phyloP scores from a whole-genome alignment of 495 filamentous ascomycete genomes.

The Staphylotrichum longicolle region DNA sequence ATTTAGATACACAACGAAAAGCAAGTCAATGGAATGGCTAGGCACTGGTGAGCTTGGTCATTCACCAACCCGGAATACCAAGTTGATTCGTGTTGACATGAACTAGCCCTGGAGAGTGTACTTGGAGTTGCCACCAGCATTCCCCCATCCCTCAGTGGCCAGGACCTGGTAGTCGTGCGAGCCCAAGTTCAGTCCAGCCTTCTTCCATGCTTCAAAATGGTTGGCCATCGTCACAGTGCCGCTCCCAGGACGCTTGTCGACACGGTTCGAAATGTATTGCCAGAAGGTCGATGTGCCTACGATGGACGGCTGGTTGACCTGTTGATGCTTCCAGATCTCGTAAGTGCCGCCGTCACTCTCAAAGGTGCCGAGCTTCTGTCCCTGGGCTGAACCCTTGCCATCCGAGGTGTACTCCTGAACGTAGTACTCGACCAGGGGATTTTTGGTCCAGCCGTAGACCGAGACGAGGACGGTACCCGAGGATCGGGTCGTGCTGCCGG shows the following conservation, averaged over 20 bases:
- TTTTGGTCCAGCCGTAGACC: conserved; percentile 58
- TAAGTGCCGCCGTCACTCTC: conserved; percentile 56
- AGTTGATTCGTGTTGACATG: too few species aligned
- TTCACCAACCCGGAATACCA: too few species aligned
- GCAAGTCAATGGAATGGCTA: too few species aligned
- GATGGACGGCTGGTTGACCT: conserved; percentile 56
- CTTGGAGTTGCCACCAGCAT: conserved; percentile 23
- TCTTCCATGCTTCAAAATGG: conserved; percentile 59
- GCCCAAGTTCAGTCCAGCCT: conserved; percentile 49
- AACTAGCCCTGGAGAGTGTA: conserved; percentile 22
- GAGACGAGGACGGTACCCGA: conserved; percentile 29
- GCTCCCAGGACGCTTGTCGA: conserved; percentile 37
- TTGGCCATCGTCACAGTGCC: conserved; percentile 48
- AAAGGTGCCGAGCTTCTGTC: conserved; percentile 47
- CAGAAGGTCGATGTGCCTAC: conserved; percentile 56
- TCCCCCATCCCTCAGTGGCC: conserved; percentile 53
- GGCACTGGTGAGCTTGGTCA: too few species aligned
- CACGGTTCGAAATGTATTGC: conserved; percentile 59
- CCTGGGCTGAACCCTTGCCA: conserved; percentile 49
- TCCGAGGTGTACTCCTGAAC: conserved; percentile 58
- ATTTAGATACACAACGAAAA: too few species aligned
- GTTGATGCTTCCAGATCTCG: conserved; percentile 55
- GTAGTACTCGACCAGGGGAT: conserved; percentile 64
- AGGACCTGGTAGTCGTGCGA: conserved; percentile 56
- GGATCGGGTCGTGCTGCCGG: conserved; percentile 18